Conservation (phyloP, 306 rosid species). For the Sphenostylis stenocarpa region DNA sequence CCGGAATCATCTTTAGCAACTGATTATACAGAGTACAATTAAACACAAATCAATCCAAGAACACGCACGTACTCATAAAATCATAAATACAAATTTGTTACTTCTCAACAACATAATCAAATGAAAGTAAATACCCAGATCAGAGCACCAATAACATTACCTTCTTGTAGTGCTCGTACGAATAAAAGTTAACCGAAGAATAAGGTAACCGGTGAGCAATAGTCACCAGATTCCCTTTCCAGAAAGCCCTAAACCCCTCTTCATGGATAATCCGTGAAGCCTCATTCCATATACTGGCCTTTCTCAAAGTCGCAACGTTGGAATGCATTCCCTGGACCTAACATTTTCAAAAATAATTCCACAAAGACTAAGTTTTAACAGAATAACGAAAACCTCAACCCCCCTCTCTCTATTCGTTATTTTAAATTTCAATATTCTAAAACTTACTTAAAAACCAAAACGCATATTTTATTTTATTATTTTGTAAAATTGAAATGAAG, state of each 20-base stretch:
- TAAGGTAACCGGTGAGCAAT: conserved; percentile 96
- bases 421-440: not conserved
- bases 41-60: conserved; percentile 3
- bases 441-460: not conserved
- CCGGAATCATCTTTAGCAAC: conserved; percentile 61
- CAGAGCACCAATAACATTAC: conserved; percentile 53
- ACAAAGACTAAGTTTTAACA: conserved; percentile 6
- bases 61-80: not conserved
- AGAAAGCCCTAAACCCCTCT: conserved; percentile 94
- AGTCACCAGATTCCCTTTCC: conserved; percentile 97
- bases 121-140: not conserved
- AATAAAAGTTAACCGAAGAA: conserved; percentile 88
- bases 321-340: conserved; percentile 99
- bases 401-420: not conserved
- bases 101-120: not conserved
- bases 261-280: conserved; percentile 85
- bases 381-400: not conserved
- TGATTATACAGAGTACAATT: conserved; percentile 34
- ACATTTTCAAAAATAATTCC: not conserved
- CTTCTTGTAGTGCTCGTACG: conserved; percentile 90
- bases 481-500: not conserved
- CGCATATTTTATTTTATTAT: not conserved
- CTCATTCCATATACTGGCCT: conserved; percentile 86
- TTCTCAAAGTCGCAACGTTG: conserved; percentile 70
- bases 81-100: not conserved